Conservation (phyloP, 805 yeast species). For the Candida michaelii region DNA sequence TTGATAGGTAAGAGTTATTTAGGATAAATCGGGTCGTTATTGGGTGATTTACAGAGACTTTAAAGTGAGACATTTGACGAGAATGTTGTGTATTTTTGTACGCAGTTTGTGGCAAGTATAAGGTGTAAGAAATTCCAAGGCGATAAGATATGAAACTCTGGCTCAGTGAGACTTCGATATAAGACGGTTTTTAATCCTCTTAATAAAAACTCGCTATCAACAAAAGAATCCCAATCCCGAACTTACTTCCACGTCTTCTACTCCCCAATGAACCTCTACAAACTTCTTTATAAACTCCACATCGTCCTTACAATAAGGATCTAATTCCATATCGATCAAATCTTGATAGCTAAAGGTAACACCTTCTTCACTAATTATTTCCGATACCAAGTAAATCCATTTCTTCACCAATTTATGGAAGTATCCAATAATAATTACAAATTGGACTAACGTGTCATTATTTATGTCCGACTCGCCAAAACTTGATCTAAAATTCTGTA, state of each 20-base stretch:
- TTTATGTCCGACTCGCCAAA: constrained; percentile 8
- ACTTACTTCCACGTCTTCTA: constrained; percentile 18
- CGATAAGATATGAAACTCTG: too few species aligned
- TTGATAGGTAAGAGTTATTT: too few species aligned
- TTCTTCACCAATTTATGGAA: constrained; percentile 41
- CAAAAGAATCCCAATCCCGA: constrained; percentile 15
- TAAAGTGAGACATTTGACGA: too few species aligned
- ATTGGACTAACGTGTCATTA: constrained; percentile 4
- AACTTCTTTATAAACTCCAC: constrained; percentile 35
- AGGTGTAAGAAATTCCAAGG: too few species aligned
- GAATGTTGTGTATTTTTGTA: too few species aligned
- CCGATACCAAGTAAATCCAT: constrained; percentile 36
- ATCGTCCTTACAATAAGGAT: constrained; percentile 41
- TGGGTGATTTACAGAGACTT: too few species aligned
- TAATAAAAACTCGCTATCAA: too few species aligned
- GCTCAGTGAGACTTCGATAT: too few species aligned
- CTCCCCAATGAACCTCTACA: constrained; percentile 27
- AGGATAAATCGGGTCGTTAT: too few species aligned
- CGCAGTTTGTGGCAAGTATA: too few species aligned
- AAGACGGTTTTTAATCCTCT: too few species aligned
- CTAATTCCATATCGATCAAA: constrained; percentile 41
- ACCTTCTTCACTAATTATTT: constrained; percentile 28
- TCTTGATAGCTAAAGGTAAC: constrained; percentile 42
- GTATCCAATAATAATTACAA: constrained; percentile 32
- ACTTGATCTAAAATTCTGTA: constrained; percentile 11